Evolutionary conservation across 768 basidiomycete genomes (phyloP).

Genomic region (Dacryopinax spathularia): DNA sequence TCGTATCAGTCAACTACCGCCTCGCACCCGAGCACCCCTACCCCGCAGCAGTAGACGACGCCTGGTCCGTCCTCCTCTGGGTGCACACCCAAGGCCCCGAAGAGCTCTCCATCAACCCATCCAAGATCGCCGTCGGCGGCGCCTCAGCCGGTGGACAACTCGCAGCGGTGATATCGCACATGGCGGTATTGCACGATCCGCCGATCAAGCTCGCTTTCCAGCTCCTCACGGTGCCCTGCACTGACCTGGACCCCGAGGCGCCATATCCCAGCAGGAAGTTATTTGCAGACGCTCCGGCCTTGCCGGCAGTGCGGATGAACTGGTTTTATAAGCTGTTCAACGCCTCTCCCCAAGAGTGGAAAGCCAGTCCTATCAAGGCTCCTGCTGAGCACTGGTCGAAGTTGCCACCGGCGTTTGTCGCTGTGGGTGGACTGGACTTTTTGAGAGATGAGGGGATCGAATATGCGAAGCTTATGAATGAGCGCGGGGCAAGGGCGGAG

Average conservation of each 20-base stretch:
- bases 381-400: conserved; percentile 38
- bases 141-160: conserved; percentile 64
- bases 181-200: conserved; percentile 36
- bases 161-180: conserved; percentile 49
- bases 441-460: conserved; percentile 50
- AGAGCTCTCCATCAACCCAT: conserved; percentile 35
- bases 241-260: conserved; percentile 32
- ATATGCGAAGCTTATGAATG: conserved; percentile 44
- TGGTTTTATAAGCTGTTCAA: conserved; percentile 64
- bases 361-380: conserved; percentile 57
- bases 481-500: conserved; percentile 40
- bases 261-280: conserved; percentile 40
- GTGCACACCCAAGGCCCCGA: conserved; percentile 35
- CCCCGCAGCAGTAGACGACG: conserved; percentile 57
- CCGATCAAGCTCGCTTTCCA: conserved; percentile 46
- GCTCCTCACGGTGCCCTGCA: conserved; percentile 56
- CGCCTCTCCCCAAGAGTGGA: conserved; percentile 44
- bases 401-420: conserved; percentile 47
- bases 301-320: conserved; percentile 48
- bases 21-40: conserved; percentile 58
- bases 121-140: conserved; percentile 54
- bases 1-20: conserved; percentile 55
- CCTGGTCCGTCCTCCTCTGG: conserved; percentile 53
- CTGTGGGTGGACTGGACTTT: conserved; percentile 51
- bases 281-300: conserved; percentile 44